Conservation (phyloP, 2,329 filamentous ascomycete genomes). For the Amauroascus verrucosus region DNA sequence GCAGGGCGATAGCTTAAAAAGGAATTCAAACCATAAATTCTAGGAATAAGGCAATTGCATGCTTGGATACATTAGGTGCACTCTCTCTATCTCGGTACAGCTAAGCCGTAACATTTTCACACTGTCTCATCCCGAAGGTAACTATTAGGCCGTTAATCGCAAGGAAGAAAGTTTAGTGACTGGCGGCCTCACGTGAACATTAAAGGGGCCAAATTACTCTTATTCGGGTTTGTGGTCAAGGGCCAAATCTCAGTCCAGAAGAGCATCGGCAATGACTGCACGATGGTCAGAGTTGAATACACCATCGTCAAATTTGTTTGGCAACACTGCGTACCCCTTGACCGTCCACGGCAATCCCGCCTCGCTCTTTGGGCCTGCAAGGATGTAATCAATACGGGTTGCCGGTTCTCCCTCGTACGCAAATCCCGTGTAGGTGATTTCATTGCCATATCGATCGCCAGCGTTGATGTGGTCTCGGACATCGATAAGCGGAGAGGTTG, state of each 20-base stretch:
- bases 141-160: no score
- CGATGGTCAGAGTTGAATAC: constrained; percentile 48
- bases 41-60: no score
- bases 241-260: constrained; percentile 17
- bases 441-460: constrained; percentile 40
- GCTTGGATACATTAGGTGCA: no score
- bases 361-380: constrained; percentile 29
- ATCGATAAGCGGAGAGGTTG: constrained; percentile 30
- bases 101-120: no score
- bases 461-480: constrained; percentile 29
- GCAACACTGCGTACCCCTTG: constrained; percentile 42
- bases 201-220: no score
- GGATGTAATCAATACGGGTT: constrained; percentile 45
- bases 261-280: constrained; percentile 45
- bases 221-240: neutral
- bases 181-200: no score
- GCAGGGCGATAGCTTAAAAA: no score
- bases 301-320: constrained; percentile 47
- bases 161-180: no score
- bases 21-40: no score
- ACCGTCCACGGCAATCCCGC: constrained; percentile 30
- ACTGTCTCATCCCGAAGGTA: no score
- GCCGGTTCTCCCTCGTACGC: constrained; percentile 30
- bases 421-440: constrained; percentile 47
- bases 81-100: no score